Base-by-base conservation (phyloP, 2,329 filamentous ascomycete species). In the Cladosporium velox region DNA sequence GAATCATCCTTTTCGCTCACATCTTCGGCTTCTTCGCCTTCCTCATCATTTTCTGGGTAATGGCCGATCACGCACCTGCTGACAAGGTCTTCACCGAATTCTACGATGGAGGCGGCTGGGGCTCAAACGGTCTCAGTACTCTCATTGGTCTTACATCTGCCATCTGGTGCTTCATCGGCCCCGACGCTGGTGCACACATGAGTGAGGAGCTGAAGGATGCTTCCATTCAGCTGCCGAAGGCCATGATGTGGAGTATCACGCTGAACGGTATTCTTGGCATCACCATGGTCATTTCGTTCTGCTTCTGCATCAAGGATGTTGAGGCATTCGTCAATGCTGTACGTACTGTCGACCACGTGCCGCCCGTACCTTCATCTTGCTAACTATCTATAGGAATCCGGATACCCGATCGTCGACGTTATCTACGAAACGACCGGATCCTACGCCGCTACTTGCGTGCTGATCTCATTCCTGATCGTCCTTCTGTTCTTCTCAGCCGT, bases 1-100 rank as follows among this genome's bases (percentile, higher is more conserved):
- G 74, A 12, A 71, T 77, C 18, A 70, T 78, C 41, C 69, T 77
- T 0, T 72, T 76, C 63, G 67, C 81, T 30, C 80, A 83, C 67
- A 73, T 82, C 18, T 74, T 80, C 47, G 79, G 76, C 15, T 83
- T 82, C 74, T 72, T 82, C 65, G 75, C 76, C 38, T 77, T 82
- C 67, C 75, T 82, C 44, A 75, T 80, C 30, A 73, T 79, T 4
- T 72, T 78, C 66, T 77, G 75, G 75, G 73, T 74, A 59, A 73
- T 76, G 70, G 69, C 70, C 44, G 71, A 73, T 32, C 74, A 73
- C 58, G 68, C 70, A 24, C 69, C 73, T n/a, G 73, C 75, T 10
- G 65, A 68, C 18, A 66, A 71, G 32, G 75, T 77, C 21, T 77
- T 77, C 52, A 73, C 72, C 5, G 67, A 77, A 14, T 80, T 82